These are phyloP conservation scores for Pichia membranifaciens DNA, from an alignment of 805 yeast genomes.

Conservation along the genomic window DNA sequence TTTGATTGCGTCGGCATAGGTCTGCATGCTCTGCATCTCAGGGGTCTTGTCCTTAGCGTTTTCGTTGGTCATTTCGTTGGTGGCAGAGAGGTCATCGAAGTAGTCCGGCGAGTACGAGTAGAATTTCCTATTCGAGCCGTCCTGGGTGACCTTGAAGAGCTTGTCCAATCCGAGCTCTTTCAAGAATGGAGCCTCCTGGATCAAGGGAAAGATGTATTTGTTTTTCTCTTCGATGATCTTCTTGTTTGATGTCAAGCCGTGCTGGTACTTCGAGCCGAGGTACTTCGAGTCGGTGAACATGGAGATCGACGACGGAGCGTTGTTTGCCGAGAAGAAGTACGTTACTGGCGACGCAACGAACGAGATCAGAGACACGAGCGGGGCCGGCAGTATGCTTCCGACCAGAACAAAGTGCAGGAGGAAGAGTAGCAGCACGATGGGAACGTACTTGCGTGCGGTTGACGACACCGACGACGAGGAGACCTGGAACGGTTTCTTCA, in stretches of 20 bases:
- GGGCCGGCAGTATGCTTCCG: constrained; percentile 2
- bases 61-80: constrained; percentile 16
- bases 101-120: constrained; percentile 38
- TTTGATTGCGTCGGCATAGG: constrained; percentile 43
- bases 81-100: constrained; percentile 28
- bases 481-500: neutral
- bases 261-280: constrained; percentile 6
- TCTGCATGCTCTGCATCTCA: constrained; percentile 25
- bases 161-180: constrained; percentile 50
- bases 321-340: neutral
- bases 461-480: constrained; percentile 1
- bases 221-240: constrained; percentile 45
- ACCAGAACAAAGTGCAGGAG: constrained; percentile 3
- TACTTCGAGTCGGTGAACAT: constrained; percentile 19
- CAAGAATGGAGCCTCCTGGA: constrained; percentile 60
- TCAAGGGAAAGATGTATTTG: constrained; percentile 62
- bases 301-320: constrained; percentile 6
- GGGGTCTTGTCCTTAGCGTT: constrained; percentile 39
- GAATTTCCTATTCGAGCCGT: constrained; percentile 28
- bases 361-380: neutral
- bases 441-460: constrained; percentile 2
- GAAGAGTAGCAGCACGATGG: constrained; percentile 1
- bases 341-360: neutral
- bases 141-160: constrained; percentile 45
- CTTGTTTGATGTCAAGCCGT: constrained; percentile 6